Evolutionary conservation across 2,329 filamentous ascomycete genomes (phyloP).

Genomic region (Pseudogymnoascus sp.): DNA sequence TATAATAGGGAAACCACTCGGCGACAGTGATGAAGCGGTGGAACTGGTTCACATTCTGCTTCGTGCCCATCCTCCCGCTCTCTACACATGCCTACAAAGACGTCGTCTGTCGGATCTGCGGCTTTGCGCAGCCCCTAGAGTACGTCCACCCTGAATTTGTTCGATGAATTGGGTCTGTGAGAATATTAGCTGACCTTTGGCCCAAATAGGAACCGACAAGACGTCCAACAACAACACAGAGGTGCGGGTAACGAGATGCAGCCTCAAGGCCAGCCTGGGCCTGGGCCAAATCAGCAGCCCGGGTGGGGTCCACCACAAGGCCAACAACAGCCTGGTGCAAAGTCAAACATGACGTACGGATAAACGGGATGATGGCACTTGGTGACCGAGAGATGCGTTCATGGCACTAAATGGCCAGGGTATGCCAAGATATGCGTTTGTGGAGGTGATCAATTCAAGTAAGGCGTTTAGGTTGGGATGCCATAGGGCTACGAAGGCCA

Average conservation of each 20-base stretch:
- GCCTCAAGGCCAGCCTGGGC: not conserved
- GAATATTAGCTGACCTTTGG: not conserved
- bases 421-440: not conserved
- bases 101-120: constrained; percentile 67
- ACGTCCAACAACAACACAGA: not conserved
- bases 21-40: constrained; percentile 55
- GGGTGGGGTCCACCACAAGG: constrained; percentile 4
- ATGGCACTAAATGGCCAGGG: not conserved
- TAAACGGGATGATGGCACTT: not conserved
- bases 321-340: not conserved
- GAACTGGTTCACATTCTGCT: constrained; percentile 75
- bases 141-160: not conserved
- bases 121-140: constrained; percentile 62
- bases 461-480: not conserved
- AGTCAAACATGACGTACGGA: constrained; percentile 9
- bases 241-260: not conserved
- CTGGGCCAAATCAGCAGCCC: not conserved
- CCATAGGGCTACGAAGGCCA: not conserved
- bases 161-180: too few species aligned
- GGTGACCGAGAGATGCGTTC: not conserved
- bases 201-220: not conserved
- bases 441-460: not conserved
- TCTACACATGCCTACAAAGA: constrained; percentile 61
- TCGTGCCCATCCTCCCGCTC: constrained; percentile 68
- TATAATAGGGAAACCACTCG: constrained; percentile 48